phyloP scores from a whole-genome alignment of 2,329 filamentous ascomycete genomes.

The Stagonosporopsis chrysanthemi region DNA sequence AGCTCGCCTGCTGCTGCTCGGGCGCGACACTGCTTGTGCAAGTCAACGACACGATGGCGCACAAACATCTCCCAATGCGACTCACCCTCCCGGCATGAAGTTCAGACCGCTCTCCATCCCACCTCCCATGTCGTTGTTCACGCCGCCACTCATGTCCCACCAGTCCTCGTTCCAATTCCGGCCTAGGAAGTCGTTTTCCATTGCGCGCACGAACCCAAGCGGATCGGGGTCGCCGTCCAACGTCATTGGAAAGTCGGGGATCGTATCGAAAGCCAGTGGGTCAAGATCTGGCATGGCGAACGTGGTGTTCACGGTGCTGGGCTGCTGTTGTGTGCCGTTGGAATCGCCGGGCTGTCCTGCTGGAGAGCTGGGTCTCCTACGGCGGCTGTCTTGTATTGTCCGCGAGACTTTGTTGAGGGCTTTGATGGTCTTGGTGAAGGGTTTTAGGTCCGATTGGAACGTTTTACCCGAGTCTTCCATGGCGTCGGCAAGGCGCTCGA shows the following conservation, averaged over 20 bases:
- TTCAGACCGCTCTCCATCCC: neutral
- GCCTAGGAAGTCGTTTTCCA: conserved; percentile 42
- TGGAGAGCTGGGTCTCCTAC: neutral
- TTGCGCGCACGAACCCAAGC: conserved; percentile 34
- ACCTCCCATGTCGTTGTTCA: neutral
- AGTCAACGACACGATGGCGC: neutral
- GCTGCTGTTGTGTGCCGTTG: neutral
- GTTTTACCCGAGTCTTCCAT: conserved; percentile 29
- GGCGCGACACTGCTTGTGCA: neutral
- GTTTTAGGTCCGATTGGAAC: conserved; percentile 25
- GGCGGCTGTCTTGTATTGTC: conserved; percentile 35
- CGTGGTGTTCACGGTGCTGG: neutral
- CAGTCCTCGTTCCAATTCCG: conserved; percentile 40
- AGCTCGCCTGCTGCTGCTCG: neutral
- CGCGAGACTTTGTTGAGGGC: conserved; percentile 41
- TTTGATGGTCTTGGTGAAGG: conserved; percentile 38
- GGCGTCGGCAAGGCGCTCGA: conserved; percentile 31
- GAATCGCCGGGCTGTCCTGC: neutral
- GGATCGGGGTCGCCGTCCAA: conserved; percentile 34
- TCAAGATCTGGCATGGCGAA: conserved; percentile 26
- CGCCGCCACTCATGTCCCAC: conserved; percentile 35
- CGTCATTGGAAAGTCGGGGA: conserved; percentile 28
- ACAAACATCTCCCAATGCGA: neutral
- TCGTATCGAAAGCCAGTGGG: conserved; percentile 24
- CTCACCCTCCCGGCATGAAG: neutral